Base-by-base conservation (phyloP, 2,329 filamentous ascomycete species). In the Raffaelea albimanens region DNA sequence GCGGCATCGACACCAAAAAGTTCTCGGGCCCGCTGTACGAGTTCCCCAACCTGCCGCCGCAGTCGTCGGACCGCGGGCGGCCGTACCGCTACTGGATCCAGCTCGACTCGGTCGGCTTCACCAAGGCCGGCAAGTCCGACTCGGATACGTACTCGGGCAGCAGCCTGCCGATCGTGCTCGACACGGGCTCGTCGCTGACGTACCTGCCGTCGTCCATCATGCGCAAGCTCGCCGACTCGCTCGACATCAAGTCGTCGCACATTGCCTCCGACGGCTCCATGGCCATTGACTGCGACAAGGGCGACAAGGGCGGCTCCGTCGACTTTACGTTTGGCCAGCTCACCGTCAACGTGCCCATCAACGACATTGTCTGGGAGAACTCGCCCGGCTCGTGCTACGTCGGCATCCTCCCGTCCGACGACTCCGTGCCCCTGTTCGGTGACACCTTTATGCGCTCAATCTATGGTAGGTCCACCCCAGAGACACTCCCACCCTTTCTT, bases 171-270 rank as follows among this genome's bases (percentile, higher is more conserved):
- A 70, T 76, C 25, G 71, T 81, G 44, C 70, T 85, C 22, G 82
- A 85, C 62, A 82, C 78, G 14, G 84, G 84, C 48, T 82, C 78
- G 52, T 83, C 78, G 39, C 66, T 85, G 47, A 83, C 76, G 61
- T 78, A 82, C 52, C 71, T 88, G 2, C 84, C 84, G 3, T 65
- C 76, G 50, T 58, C 67, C 29, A 62, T 85, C 50, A 72, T 78
- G 49, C 52, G 63, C 23, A 55, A 61, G 29, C 64, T 81, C 31
- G 67, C 65, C 57, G 49, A 61, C 45, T 58, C 67, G 55, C 50
- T 79, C 8, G 69, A 67, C 46, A 25, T 43, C 41, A 23, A 22
- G 5, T 71, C 75, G 2, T 71, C 75, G 25, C 63, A 69, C 23
- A 70, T 46, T 40, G 71, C 68, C 43, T 41, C 59, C 2, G 52